These are phyloP conservation scores for Stemphylium beticola DNA, from an alignment of 2,329 filamentous ascomycete genomes.

Conservation along the genomic window DNA sequence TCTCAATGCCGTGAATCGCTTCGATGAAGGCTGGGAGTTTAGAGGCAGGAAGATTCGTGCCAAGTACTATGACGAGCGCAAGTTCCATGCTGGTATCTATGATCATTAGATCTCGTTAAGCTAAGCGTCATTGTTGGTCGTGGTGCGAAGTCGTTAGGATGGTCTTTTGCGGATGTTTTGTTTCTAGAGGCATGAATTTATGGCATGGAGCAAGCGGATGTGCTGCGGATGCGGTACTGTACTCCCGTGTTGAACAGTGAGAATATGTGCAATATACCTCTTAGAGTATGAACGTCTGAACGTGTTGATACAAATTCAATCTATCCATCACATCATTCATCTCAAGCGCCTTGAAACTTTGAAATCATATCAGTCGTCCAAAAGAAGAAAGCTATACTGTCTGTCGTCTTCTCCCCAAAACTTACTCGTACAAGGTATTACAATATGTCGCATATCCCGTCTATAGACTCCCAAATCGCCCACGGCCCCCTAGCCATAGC, in stretches of 20 bases:
- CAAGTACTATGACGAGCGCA: slow-evolving; percentile 80
- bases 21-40: slow-evolving; percentile 91
- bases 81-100: slow-evolving; percentile 68
- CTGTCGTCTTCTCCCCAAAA: neutral
- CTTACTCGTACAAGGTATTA: neutral
- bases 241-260: too few species aligned
- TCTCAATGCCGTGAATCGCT: slow-evolving; percentile 83
- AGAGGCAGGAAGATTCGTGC: slow-evolving; percentile 85
- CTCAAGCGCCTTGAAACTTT: neutral
- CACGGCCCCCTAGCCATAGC: neutral
- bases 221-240: too few species aligned
- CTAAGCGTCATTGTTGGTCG: neutral
- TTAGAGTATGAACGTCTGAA: neutral
- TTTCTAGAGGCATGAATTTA: too few species aligned
- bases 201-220: too few species aligned
- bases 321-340: neutral
- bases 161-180: too few species aligned
- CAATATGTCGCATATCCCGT: neutral
- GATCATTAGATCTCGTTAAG: slow-evolving; percentile 27
- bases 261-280: neutral
- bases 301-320: too few species aligned
- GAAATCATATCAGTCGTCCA: neutral
- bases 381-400: neutral
- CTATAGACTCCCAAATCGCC: slow-evolving; percentile 1
- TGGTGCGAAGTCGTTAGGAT: neutral